phyloP scores from a whole-genome alignment of 345 rosid species.

The Hibiscus trionum region DNA sequence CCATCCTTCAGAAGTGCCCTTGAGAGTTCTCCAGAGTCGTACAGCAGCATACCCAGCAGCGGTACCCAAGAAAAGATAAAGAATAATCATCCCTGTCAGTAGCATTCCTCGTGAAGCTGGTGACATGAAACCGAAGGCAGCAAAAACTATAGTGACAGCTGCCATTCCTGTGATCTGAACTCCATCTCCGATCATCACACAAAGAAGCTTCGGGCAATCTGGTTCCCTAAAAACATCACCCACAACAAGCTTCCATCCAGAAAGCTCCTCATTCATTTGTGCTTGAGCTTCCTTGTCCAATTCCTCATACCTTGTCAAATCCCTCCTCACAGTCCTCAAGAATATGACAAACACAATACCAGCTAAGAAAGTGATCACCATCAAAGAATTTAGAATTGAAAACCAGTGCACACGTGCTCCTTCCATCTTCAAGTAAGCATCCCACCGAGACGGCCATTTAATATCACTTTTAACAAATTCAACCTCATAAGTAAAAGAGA shows the following conservation, averaged over 20 bases:
- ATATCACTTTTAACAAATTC: constrained; percentile 61
- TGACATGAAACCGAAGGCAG: constrained; percentile 76
- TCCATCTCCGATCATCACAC: constrained; percentile 74
- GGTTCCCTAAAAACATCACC: constrained; percentile 88
- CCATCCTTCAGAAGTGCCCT: constrained; percentile 78
- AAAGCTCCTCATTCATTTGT: not conserved
- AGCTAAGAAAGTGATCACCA: constrained; percentile 68
- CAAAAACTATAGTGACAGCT: constrained; percentile 62
- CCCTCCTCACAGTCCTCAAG: constrained; percentile 42
- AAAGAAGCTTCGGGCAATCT: constrained; percentile 52
- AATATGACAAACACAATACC: constrained; percentile 74
- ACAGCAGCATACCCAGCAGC: constrained; percentile 66
- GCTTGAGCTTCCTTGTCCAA: not conserved
- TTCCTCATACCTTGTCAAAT: not conserved
- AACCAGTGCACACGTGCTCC: constrained; percentile 88
- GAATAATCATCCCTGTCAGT: constrained; percentile 73
- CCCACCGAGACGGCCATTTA: constrained; percentile 86
- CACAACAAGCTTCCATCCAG: constrained; percentile 15
- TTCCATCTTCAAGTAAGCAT: constrained; percentile 81
- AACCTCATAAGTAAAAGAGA: constrained; percentile 75
- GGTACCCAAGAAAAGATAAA: constrained; percentile 66
- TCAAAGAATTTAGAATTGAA: constrained; percentile 65
- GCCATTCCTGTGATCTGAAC: constrained; percentile 75
- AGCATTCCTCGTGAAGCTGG: constrained; percentile 87
- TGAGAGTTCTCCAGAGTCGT: constrained; percentile 59